Percentiles rank a stretch among this genome's conserved stretches.
Evolutionary conservation across 106 monocot species (phyloP).

Genomic region (Xerophyta viscosa): DNA sequence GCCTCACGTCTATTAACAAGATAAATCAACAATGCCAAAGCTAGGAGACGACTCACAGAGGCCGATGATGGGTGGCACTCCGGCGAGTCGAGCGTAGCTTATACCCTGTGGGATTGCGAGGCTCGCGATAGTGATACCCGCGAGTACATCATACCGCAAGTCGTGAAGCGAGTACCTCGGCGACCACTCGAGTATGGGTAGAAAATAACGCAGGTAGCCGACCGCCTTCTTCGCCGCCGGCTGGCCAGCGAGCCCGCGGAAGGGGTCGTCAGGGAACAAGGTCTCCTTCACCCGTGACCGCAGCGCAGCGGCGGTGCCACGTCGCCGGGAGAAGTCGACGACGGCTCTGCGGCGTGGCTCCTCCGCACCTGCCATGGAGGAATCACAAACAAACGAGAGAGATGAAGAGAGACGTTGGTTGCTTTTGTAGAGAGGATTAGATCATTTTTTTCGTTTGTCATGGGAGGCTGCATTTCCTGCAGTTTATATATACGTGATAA

Average conservation of each 20-base stretch:
- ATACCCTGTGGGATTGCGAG: conserved; percentile 85
- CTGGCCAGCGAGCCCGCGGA: conserved; percentile 20
- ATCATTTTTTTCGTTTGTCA: too few relatives aligned
- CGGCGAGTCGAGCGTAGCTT: conserved; percentile 77
- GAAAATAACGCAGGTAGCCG: conserved; percentile 25
- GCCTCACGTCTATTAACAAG: too few relatives aligned
- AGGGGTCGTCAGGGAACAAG: conserved; percentile 71
- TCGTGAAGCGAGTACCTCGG: conserved; percentile 35
- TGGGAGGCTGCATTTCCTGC: too few relatives aligned
- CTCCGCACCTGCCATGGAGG: too few relatives aligned
- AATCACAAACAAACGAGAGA: too few relatives aligned
- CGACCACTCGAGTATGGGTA: conserved; percentile 57
- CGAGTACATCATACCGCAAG: conserved; percentile 47
- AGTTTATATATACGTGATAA: too few relatives aligned
- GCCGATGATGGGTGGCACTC: conserved; percentile 70
- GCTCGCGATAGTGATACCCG: conserved; percentile 74
- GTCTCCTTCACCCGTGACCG: conserved; percentile 35
- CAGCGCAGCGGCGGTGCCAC: conserved; percentile 14
- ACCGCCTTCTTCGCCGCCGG: conserved; percentile 4
- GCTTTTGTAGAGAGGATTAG: too few relatives aligned
- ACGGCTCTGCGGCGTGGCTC: too few relatives aligned
- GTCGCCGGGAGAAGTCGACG: conserved; percentile 26
- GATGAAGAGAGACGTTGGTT: too few relatives aligned
- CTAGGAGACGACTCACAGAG: conserved; percentile 36
- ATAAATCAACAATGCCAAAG: too few relatives aligned